Evolutionary conservation across 2,329 filamentous ascomycete species (phyloP).

Genomic region (Xylaria arbuscula): DNA sequence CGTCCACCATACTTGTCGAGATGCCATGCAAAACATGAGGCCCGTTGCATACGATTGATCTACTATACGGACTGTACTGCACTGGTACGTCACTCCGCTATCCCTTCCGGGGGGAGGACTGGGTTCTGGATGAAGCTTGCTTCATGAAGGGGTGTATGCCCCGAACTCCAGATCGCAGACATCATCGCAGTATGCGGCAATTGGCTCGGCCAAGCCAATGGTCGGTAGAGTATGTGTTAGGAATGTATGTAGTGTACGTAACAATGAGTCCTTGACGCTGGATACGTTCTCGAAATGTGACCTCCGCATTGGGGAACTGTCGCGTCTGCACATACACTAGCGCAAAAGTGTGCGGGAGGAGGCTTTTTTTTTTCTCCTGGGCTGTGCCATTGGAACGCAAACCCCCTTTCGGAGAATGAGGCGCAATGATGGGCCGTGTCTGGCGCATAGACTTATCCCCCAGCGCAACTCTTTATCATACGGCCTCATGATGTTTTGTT

Average conservation of each 20-base stretch:
- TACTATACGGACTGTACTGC: constrained; percentile 28
- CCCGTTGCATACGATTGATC: constrained; percentile 30
- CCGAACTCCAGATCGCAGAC: constrained; percentile 25
- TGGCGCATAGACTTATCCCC: constrained; percentile 33
- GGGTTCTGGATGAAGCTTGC: constrained; percentile 28
- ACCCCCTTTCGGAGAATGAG: constrained; percentile 37
- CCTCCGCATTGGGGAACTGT: constrained; percentile 47
- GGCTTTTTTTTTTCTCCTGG: constrained; percentile 38
- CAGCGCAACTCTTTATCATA: constrained; percentile 27
- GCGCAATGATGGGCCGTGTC: constrained; percentile 32
- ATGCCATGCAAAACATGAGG: constrained; percentile 30
- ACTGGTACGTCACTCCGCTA: constrained; percentile 20
- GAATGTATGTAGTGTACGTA: constrained; percentile 28
- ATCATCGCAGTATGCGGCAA: constrained; percentile 29
- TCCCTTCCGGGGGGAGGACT: constrained; percentile 17
- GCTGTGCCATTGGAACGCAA: constrained; percentile 35
- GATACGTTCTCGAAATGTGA: constrained; percentile 42
- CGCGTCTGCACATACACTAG: constrained; percentile 36
- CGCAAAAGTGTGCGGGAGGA: constrained; percentile 29
- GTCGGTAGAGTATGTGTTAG: constrained; percentile 28
- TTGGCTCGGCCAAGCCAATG: constrained; percentile 21
- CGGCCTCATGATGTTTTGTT: constrained; percentile 7
- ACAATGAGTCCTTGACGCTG: constrained; percentile 25
- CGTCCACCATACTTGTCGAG: constrained; percentile 15
- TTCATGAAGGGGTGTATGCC: constrained; percentile 26